Evolutionary conservation across 257 asterid species (phyloP), one percentile per base, ranked within the genome.

Genomic region (Fraxinus anomala): DNA sequence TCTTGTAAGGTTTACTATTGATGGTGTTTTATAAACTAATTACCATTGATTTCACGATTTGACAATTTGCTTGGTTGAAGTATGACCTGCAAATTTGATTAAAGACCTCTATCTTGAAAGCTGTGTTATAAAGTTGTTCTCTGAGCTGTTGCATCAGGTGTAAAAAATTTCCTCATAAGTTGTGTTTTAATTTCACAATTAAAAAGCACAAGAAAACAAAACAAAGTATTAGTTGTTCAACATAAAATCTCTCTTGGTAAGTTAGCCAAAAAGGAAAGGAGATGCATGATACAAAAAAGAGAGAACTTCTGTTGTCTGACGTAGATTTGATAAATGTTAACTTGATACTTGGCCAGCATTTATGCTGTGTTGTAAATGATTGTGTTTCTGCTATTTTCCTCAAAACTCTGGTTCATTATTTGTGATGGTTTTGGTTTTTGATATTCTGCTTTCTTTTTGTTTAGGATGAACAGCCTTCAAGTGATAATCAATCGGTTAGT

Each of bases 391-490:
- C 51, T 56, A 9, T 54, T 70, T 79, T 77, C 77, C 34, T 28
- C 63, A 33, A 77, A 76, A 72, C 36, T 65, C 76, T 69, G 70
- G 72, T 77, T 76, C 75, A 23, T 61, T 31, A 44, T 72, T 77
- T 59, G 42, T 74, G 70, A 40, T 49, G 71, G 74, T 17, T 73
- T 78, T 40, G 80, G 68, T 24, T 63, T 70, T 75, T 78, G 79
- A 75, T 79, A 40, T 19, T 69, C 28, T 13, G 17, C 68, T 65
- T 80, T 47, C 23, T 75, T 74, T 82, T 73, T 69, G 23, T 78
- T 68, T 86, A 94, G 98, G 93, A 92, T 76, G 92, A 84, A 72
- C 89, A 76, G 72, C 78, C 84, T 74, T 80, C 84, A 16, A 86
- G 78, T 86, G 96, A 89, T 72, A 84, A 79, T 75, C 86, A 81